phyloP scores from a whole-genome alignment of 2,329 filamentous ascomycete genomes.

The Ciborinia camelliae region DNA sequence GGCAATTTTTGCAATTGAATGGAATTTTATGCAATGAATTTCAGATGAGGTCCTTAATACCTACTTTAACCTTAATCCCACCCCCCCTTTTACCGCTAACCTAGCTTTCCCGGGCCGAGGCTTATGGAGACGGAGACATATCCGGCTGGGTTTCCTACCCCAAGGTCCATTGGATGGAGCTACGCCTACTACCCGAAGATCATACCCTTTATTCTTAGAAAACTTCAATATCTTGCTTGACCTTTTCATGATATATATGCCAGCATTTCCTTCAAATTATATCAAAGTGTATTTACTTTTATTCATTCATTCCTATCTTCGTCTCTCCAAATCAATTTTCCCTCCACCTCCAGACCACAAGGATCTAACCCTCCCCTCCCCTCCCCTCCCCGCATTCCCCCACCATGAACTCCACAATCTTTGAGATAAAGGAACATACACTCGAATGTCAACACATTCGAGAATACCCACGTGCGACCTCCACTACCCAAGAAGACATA shows the following conservation, averaged over 20 bases:
- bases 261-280: not conserved
- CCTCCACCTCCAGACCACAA: too few relatives aligned
- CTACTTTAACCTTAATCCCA: too few relatives aligned
- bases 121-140: not conserved
- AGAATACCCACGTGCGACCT: constrained; percentile 73
- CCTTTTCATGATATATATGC: not conserved
- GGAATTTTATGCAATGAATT: not conserved
- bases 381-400: not conserved
- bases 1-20: too few relatives aligned
- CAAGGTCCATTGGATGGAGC: too few relatives aligned
- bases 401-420: constrained; percentile 40
- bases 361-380: not conserved
- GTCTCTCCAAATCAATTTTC: not conserved
- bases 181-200: too few relatives aligned
- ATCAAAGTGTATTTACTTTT: not conserved
- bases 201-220: not conserved
- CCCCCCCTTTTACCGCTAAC: constrained; percentile 1
- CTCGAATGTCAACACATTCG: constrained; percentile 75
- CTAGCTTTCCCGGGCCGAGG: constrained; percentile 7
- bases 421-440: constrained; percentile 69
- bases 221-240: not conserved
- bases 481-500: constrained; percentile 68
- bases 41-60: not conserved
- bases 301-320: not conserved
- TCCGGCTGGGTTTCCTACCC: not conserved